These are phyloP conservation scores for Colletotrichum cereale DNA, from an alignment of 2,329 filamentous ascomycete genomes.

Conservation along the genomic window DNA sequence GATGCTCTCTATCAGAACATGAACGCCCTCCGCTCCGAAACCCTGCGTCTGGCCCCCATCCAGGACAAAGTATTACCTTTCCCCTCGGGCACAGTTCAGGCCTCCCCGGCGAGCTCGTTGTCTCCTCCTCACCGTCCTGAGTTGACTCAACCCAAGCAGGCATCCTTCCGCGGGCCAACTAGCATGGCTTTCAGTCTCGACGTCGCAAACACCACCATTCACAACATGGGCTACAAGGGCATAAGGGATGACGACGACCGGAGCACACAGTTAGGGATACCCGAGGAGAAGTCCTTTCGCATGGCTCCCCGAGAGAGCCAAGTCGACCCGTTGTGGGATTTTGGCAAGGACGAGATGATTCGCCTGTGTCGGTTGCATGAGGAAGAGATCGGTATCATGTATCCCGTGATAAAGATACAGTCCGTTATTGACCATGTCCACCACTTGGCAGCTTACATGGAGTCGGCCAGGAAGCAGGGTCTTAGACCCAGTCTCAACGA, in stretches of 20 bases:
- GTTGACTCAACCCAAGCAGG: slow-evolving; percentile 65
- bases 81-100: slow-evolving; percentile 54
- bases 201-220: slow-evolving; percentile 86
- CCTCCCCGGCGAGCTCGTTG: slow-evolving; percentile 59
- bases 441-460: slow-evolving; percentile 79
- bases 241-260: slow-evolving; percentile 74
- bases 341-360: slow-evolving; percentile 83
- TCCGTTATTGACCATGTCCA: slow-evolving; percentile 78
- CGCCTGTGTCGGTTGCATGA: slow-evolving; percentile 84
- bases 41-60: slow-evolving; percentile 58
- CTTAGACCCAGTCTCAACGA: slow-evolving; percentile 58
- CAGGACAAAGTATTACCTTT: slow-evolving; percentile 55
- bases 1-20: slow-evolving; percentile 80
- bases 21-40: slow-evolving; percentile 72
- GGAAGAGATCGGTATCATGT: slow-evolving; percentile 93
- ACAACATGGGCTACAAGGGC: slow-evolving; percentile 87
- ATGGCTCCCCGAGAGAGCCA: slow-evolving; percentile 32
- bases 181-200: slow-evolving; percentile 88
- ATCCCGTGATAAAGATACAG: slow-evolving; percentile 84
- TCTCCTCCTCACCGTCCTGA: slow-evolving; percentile 59
- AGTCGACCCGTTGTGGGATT: slow-evolving; percentile 82
- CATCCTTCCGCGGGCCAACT: slow-evolving; percentile 85
- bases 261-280: slow-evolving; percentile 47
- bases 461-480: slow-evolving; percentile 58
- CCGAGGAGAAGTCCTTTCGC: slow-evolving; percentile 28